These are phyloP conservation scores for Takashimella koratensis DNA, from an alignment of 1,284 basidiomycete genomes.

Conservation along the genomic window DNA sequence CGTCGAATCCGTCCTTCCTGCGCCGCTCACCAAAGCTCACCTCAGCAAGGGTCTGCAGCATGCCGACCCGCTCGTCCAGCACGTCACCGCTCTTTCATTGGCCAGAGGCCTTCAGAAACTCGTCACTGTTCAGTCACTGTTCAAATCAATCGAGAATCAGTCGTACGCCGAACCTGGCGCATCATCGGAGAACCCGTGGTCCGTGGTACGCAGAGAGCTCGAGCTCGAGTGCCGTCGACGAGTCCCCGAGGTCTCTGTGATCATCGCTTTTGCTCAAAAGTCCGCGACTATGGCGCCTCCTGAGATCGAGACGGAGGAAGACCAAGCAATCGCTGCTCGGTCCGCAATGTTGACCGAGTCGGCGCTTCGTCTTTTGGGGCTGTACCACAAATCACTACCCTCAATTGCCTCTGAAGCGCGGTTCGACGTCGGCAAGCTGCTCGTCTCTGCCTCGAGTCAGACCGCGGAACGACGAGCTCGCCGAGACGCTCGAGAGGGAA, in stretches of 20 bases:
- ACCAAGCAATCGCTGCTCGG: slow-evolving; percentile 34
- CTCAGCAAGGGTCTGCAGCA: slow-evolving; percentile 75
- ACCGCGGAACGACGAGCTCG: slow-evolving; percentile 42
- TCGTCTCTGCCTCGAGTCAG: slow-evolving; percentile 55
- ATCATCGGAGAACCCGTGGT: slow-evolving; percentile 63
- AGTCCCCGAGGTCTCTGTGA: slow-evolving; percentile 76
- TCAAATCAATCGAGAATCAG: slow-evolving; percentile 53
- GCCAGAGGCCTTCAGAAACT: slow-evolving; percentile 70
- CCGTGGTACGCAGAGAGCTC: slow-evolving; percentile 59
- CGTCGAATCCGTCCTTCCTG: slow-evolving; percentile 72
- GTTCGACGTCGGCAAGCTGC: slow-evolving; percentile 79
- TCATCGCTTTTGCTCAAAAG: slow-evolving; percentile 71
- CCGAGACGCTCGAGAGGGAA: slow-evolving; percentile 42
- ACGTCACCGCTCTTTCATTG: slow-evolving; percentile 71
- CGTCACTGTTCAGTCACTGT: slow-evolving; percentile 55
- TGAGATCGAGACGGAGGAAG: slow-evolving; percentile 41
- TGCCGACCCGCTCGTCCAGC: slow-evolving; percentile 69
- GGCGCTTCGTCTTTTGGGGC: slow-evolving; percentile 71
- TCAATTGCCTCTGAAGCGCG: slow-evolving; percentile 68
- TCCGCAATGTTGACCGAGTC: slow-evolving; percentile 68
- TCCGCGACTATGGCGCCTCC: slow-evolving; percentile 42
- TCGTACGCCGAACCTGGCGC: slow-evolving; percentile 52
- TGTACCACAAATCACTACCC: slow-evolving; percentile 76
- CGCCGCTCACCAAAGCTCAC: slow-evolving; percentile 63
- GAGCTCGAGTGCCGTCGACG: slow-evolving; percentile 70